Conservation (phyloP, 306 rosid genomes). For the Corylus avellana region DNA sequence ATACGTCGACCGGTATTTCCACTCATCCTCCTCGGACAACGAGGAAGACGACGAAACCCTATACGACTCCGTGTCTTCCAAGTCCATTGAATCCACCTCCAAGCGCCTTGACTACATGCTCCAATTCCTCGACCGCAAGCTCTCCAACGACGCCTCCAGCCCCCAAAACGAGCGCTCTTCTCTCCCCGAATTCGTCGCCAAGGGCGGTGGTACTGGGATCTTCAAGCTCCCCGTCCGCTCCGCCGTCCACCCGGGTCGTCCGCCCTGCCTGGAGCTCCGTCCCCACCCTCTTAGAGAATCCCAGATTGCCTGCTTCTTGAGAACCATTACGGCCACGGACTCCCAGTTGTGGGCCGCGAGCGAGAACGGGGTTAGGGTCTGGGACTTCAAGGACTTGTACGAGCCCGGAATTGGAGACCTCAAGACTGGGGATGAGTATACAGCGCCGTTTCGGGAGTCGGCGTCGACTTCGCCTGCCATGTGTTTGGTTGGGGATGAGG, state of each 20-base stretch:
- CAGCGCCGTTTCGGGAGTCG: conserved; percentile 73
- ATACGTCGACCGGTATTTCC: conserved; percentile 14
- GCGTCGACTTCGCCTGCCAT: conserved; percentile 55
- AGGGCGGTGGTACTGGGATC: conserved; percentile 72
- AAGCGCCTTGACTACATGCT: conserved; percentile 85
- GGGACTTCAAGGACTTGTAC: conserved; percentile 70
- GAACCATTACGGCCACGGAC: conserved; percentile 54
- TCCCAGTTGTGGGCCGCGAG: conserved; percentile 80
- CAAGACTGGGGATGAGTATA: conserved; percentile 62
- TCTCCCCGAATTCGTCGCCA: conserved; percentile 69
- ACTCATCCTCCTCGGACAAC: conserved; percentile 12
- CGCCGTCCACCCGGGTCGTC: conserved; percentile 75
- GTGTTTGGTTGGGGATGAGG: conserved; percentile 79
- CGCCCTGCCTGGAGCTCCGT: conserved; percentile 72
- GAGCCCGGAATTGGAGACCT: conserved; percentile 35
- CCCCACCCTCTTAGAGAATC: conserved; percentile 90
- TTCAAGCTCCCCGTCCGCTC: conserved; percentile 63
- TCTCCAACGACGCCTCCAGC: conserved; percentile 32
- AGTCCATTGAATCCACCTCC: conserved; percentile 48
- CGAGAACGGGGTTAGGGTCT: conserved; percentile 67
- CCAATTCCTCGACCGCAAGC: conserved; percentile 85
- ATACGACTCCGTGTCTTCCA: conserved; percentile 40
- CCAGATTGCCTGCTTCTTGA: conserved; percentile 73
- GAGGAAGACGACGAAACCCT: conserved; percentile 39
- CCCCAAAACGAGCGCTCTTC: conserved; percentile 13